Conservation (phyloP, 805 yeast species). For the Nakazawaea siamensis region DNA sequence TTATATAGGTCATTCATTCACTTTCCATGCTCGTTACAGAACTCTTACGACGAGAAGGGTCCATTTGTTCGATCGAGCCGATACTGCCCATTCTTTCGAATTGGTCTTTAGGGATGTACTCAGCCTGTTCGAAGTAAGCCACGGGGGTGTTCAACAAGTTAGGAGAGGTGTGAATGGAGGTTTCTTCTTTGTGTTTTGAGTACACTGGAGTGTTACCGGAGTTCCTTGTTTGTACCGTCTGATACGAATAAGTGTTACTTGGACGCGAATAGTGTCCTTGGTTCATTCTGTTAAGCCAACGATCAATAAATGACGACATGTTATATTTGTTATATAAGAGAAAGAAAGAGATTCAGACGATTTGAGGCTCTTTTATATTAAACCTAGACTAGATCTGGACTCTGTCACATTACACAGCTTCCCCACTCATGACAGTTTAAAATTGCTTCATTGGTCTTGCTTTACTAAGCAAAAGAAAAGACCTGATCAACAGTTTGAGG, state of each 20-base stretch:
- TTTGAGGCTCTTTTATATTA: too few relatives aligned
- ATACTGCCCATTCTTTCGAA: constrained; percentile 2
- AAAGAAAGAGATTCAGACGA: too few relatives aligned
- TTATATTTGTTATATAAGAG: too few relatives aligned
- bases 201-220: constrained; percentile 8
- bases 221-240: constrained; percentile 1
- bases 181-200: not conserved
- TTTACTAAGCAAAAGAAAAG: too few relatives aligned
- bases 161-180: constrained; percentile 1
- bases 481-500: too few relatives aligned
- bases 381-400: too few relatives aligned
- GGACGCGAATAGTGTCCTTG: constrained; percentile 5
- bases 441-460: not conserved
- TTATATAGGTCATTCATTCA: constrained; percentile 1
- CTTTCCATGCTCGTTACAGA: constrained; percentile 5
- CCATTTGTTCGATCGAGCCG: not conserved
- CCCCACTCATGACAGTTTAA: too few relatives aligned
- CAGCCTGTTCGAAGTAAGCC: constrained; percentile 7
- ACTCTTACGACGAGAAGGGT: not conserved
- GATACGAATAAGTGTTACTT: constrained; percentile 1
- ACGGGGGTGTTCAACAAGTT: constrained; percentile 9
- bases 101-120: not conserved
- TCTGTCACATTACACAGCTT: too few relatives aligned
- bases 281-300: constrained; percentile 10
- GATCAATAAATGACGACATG: constrained; percentile 10